Conservation (phyloP, 2,329 filamentous ascomycete species). For the Didymella lethalis region DNA sequence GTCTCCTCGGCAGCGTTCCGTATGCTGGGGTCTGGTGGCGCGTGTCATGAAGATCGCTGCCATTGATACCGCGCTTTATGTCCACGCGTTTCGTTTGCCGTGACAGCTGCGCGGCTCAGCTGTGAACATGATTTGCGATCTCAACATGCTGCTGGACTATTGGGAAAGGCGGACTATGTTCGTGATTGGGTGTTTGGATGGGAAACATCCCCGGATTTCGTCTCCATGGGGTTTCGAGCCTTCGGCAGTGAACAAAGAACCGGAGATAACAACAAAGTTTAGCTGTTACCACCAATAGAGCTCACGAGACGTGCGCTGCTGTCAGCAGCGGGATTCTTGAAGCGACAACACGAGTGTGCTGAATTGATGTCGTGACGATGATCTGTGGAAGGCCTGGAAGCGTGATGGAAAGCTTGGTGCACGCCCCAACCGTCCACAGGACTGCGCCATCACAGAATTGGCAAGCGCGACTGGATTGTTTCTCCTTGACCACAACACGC, state of each 20-base stretch:
- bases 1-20: background rate
- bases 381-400: background rate
- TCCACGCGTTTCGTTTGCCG: background rate
- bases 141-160: background rate
- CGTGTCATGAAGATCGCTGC: background rate
- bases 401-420: background rate
- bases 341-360: background rate
- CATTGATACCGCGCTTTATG: background rate
- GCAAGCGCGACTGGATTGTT: constrained; percentile 2
- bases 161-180: background rate
- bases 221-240: background rate
- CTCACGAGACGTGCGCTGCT: background rate
- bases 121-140: background rate
- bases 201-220: background rate
- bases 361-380: background rate
- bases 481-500: constrained; percentile 12
- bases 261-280: background rate
- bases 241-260: background rate
- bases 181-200: background rate
- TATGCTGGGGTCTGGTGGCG: background rate
- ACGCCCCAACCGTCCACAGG: background rate
- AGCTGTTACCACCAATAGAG: background rate
- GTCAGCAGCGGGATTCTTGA: background rate
- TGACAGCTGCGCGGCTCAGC: background rate
- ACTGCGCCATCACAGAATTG: constrained; percentile 2